Evolutionary conservation across 805 yeast species (phyloP).

Genomic region (Cyberlindnera japonica): DNA sequence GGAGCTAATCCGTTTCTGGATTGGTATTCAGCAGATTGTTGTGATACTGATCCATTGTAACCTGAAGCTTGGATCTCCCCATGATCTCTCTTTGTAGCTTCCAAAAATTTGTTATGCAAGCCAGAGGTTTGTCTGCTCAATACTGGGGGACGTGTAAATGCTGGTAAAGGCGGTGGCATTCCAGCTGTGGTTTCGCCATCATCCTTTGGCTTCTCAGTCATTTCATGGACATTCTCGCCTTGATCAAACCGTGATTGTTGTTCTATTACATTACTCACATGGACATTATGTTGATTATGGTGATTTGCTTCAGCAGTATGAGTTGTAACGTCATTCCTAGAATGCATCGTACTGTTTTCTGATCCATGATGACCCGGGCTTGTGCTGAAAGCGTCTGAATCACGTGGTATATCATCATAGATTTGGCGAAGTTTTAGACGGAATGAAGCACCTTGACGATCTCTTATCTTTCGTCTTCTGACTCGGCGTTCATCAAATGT

Average conservation of each 20-base stretch:
- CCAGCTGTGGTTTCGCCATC: neutral
- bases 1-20: constrained; percentile 61
- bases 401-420: constrained; percentile 11
- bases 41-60: constrained; percentile 39
- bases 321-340: constrained; percentile 2
- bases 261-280: neutral
- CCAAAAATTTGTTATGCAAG: constrained; percentile 20
- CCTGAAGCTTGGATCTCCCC: constrained; percentile 65
- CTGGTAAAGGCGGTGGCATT: constrained; percentile 24
- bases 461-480: constrained; percentile 28
- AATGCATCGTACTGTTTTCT: constrained; percentile 9
- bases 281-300: no score
- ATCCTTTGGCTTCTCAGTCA: neutral
- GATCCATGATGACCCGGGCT: constrained; percentile 4
- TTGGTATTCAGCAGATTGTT: constrained; percentile 23
- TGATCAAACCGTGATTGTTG: neutral
- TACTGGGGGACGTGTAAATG: constrained; percentile 9
- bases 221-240: neutral
- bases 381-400: neutral
- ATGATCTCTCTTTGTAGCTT: constrained; percentile 29
- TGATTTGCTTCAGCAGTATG: no score
- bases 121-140: constrained; percentile 22
- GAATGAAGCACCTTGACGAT: constrained; percentile 34
- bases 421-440: constrained; percentile 32
- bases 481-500: constrained; percentile 38